These are phyloP conservation scores for Oryza nivara DNA, from an alignment of 176 grass and related monocot species.

Conservation along the genomic window DNA sequence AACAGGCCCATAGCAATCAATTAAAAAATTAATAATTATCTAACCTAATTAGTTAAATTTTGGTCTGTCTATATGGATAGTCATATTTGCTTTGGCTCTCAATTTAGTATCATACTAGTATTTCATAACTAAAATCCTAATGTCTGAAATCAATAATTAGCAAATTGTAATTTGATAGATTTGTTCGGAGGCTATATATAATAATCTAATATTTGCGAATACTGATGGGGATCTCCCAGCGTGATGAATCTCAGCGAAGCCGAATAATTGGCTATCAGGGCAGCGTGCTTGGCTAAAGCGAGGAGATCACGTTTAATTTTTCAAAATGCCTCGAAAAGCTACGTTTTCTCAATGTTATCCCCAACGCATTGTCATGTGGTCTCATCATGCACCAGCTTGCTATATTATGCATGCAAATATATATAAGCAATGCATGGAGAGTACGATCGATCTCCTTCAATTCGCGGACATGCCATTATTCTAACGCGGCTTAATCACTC, in stretches of 20 bases:
- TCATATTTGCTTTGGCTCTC: background rate
- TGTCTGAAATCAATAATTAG: no score
- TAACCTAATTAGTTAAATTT: no score
- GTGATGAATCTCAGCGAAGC: background rate
- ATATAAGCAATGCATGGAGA: background rate
- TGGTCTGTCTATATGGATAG: no score
- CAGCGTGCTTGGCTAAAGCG: slow-evolving; percentile 8
- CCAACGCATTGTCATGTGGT: background rate
- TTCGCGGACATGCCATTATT: slow-evolving; percentile 2
- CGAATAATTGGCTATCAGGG: slow-evolving; percentile 13
- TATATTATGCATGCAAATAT: background rate
- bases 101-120: background rate
- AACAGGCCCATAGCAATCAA: no score
- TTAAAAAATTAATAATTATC: no score
- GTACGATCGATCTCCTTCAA: background rate
- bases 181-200: no score
- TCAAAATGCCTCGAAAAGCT: background rate
- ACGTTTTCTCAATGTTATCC: background rate
- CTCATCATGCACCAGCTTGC: slow-evolving; percentile 2
- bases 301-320: background rate
- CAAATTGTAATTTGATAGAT: no score
- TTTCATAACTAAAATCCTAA: no score
- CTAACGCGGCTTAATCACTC: background rate
- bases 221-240: no score
- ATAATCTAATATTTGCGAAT: no score